Evolutionary conservation across 2,329 filamentous ascomycete genomes (phyloP).

Genomic region (Clarireedia paspali): DNA sequence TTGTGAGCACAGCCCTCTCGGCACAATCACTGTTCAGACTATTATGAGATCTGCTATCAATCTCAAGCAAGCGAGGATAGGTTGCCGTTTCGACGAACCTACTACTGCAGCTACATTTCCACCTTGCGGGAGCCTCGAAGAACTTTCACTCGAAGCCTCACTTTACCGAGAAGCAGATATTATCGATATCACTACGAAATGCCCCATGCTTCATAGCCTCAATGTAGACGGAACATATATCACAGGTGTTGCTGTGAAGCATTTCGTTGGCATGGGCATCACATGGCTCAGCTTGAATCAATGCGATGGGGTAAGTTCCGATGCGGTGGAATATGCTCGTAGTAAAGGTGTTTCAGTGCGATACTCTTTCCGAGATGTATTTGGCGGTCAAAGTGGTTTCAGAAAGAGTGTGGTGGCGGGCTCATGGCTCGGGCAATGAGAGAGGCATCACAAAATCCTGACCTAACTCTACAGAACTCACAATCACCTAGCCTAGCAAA

Average conservation of each 20-base stretch:
- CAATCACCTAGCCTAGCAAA: too few relatives aligned
- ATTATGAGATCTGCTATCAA: conserved; percentile 15
- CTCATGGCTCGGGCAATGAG: too few relatives aligned
- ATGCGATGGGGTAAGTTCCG: conserved; percentile 21
- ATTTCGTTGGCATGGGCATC: conserved; percentile 25
- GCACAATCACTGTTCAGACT: conserved; percentile 12
- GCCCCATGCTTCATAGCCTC: conserved; percentile 23
- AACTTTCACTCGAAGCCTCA: conserved; percentile 16
- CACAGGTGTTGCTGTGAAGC: conserved; percentile 30
- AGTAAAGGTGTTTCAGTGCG: conserved; percentile 21
- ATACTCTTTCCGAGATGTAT: conserved; percentile 9
- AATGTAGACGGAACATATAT: conserved; percentile 23
- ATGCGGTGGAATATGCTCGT: conserved; percentile 29
- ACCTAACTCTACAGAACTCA: too few relatives aligned
- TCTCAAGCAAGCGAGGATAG: conserved; percentile 21
- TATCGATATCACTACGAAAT: conserved; percentile 18
- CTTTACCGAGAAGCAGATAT: conserved; percentile 14
- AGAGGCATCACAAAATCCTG: not conserved
- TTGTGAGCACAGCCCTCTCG: conserved; percentile 19
- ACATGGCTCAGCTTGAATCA: conserved; percentile 21
- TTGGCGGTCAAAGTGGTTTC: not conserved
- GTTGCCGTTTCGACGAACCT: conserved; percentile 11
- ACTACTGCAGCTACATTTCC: conserved; percentile 13
- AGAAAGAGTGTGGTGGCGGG: too few relatives aligned
- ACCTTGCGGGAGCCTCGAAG: conserved; percentile 18